Evolutionary conservation across 352 stramenopile genomes (phyloP), one percentile per base, ranked within the genome.

Genomic region (Phytophthora rubi): DNA sequence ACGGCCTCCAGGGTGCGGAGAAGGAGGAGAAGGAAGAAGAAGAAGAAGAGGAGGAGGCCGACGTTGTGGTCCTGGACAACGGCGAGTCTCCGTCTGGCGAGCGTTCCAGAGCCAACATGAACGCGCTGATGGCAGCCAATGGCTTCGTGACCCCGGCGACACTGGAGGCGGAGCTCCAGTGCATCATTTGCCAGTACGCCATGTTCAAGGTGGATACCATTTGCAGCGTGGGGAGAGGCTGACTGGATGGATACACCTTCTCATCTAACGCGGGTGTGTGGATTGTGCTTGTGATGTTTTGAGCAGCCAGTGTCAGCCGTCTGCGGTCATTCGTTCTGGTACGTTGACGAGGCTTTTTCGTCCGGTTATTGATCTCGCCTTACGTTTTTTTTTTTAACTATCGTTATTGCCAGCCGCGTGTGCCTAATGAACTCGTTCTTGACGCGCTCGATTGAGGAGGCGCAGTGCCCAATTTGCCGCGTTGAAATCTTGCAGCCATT

Each of bases 301-400:
- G 30, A 59, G 44, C 65, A 88, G 76, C 81, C 81, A 23, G 62
- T 85, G 35, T 80, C 81, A 1, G 65, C 67, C 4, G 53, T 76
- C 1, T 89, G 81, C 48, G 81, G 81, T 13, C 81, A 89, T 51
- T 87, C 79, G 2, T 89, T 85, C 51, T 89, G 81, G 81, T 89
- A 59, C 18, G 26, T 61, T 49, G 37, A n/a, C 35, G 35, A 44
- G 35, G 12, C 3, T 16, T 15, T 44, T 44, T 1, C 35, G 10
- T 5, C n/a, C 4, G 15, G 18, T 53, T 26, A 3, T 48, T 45
- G 52, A 21, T n/a, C 9, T 23, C 7, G 8, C 30, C 18, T 60
- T 15, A 51, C 6, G 51, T 23, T 37, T 35, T n/a, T 26, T 30
- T 51, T 32, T 28, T 55, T 60, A 3, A 30, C 26, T 42, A 12